Evolutionary conservation across 75 land plant species (phyloP), one percentile per base, ranked within the genome.

Genomic region (Selaginella moellendorffii): DNA sequence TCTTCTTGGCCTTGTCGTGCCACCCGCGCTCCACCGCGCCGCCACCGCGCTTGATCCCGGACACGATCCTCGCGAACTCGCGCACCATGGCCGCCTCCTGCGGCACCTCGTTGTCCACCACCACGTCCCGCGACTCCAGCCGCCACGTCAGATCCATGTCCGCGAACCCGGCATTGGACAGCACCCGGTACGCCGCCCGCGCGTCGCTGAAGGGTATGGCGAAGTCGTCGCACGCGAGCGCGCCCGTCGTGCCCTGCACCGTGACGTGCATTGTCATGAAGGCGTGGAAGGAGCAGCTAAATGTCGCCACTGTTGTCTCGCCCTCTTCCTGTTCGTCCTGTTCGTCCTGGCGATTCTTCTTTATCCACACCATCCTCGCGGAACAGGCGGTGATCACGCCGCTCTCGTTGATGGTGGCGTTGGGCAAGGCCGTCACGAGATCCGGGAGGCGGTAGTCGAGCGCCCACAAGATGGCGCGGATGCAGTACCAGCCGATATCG

Each of bases 401-500:
- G 0, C 71, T 79, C 64, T 84, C 70, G 52, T 82, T 84, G 22
- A 80, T 62, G 27, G 75, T 70, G 22, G 83, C 42, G 0, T 71
- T 76, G 0, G 51, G 79, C 18, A 72, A 46, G 0, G 93, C 97
- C 36, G 54, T 80, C 1, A 77, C 93, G 17, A 68, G 76, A 24
- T 73, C 64, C 0, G 97, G 97, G 63, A 90, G 69, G 30, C 78
- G 69, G 27, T 78, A 90, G 61, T 79, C 68, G 24, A 29, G 51
- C 18, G 82, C 88, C 80, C 76, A 87, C 23, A 90, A 54, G 42
- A 82, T 84, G 51, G 77, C 74, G 2, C 93, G 27, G 27, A 75
- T 76, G 65, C 88, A 82, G 67, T 90, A 90, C 97, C 97, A 90
- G 0, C 97, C 97, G 0, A 69, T 26, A 70, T 90, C 97, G 12